These are phyloP conservation scores for Podospora tetraspora DNA, from an alignment of 495 filamentous ascomycete genomes.

Conservation along the genomic window DNA sequence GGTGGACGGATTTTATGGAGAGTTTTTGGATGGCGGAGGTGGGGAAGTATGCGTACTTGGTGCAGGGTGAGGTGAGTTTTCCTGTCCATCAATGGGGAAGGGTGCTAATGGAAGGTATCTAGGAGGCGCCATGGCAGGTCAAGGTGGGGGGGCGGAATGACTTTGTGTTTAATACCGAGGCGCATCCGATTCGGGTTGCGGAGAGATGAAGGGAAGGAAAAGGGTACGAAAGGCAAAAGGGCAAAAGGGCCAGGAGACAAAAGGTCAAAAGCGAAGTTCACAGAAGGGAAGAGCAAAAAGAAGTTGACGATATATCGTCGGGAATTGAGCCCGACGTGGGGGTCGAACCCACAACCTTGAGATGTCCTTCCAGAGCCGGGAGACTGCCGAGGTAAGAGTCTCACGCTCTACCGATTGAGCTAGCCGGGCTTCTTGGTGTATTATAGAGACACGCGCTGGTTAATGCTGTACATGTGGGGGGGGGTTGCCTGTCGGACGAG, in stretches of 20 bases:
- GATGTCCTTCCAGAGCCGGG: constrained; percentile 1
- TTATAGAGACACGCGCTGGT: not conserved
- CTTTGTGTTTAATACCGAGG: constrained; percentile 83
- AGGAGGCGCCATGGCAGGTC: constrained; percentile 55
- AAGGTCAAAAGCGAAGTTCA: too few relatives aligned
- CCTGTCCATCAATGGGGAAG: too few relatives aligned
- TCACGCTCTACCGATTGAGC: constrained; percentile 82
- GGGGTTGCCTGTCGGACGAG: not conserved
- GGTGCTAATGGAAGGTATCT: too few relatives aligned
- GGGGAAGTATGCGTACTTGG: constrained; percentile 77
- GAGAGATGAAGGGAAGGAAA: not conserved
- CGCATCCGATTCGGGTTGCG: constrained; percentile 63
- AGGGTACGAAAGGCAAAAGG: not conserved
- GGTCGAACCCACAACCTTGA: constrained; percentile 13
- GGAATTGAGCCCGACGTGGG: constrained; percentile 14
- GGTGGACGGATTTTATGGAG: constrained; percentile 67
- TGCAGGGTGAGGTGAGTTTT: constrained; percentile 34
- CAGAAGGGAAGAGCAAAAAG: not conserved
- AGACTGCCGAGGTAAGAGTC: constrained; percentile 55
- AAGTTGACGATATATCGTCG: not conserved
- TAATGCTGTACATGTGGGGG: not conserved
- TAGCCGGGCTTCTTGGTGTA: constrained; percentile 43
- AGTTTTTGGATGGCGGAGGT: constrained; percentile 91
- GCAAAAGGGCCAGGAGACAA: too few relatives aligned
- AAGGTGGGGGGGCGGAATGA: constrained; percentile 50